A percentile compares a stretch with the other conserved stretches of the same genome.
phyloP scores from a whole-genome alignment of 1,139 yeast species.

The Yamadazyma aaseri region DNA sequence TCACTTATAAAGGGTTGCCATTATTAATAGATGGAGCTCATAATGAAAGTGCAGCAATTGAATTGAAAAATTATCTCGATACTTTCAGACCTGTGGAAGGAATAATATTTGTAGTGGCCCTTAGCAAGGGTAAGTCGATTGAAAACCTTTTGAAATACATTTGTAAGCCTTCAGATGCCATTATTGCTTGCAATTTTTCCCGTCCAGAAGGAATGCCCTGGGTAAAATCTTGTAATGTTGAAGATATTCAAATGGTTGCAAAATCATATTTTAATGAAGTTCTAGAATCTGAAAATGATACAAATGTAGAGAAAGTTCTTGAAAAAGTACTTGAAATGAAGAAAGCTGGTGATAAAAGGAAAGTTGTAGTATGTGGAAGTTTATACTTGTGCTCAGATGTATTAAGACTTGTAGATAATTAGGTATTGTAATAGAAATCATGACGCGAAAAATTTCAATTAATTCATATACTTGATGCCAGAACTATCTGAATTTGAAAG shows the following conservation, averaged over 20 bases:
- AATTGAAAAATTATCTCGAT: slow-evolving; percentile 44
- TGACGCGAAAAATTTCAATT: too few relatives aligned
- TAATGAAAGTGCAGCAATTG: slow-evolving; percentile 78
- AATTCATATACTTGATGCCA: too few relatives aligned
- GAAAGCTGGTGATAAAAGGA: slow-evolving; percentile 25
- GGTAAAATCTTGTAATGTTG: slow-evolving; percentile 55
- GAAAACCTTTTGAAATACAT: slow-evolving; percentile 52
- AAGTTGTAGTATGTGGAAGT: slow-evolving; percentile 72
- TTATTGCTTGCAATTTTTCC: slow-evolving; percentile 63
- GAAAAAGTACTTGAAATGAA: slow-evolving; percentile 16
- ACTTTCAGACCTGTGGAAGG: slow-evolving; percentile 26
- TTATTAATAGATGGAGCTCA: slow-evolving; percentile 84
- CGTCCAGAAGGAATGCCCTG: slow-evolving; percentile 91
- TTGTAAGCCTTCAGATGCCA: slow-evolving; percentile 43
- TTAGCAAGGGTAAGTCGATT: slow-evolving; percentile 71
- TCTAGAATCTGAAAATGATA: slow-evolving; percentile 7
- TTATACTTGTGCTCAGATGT: slow-evolving; percentile 74
- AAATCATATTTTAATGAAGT: slow-evolving; percentile 27
- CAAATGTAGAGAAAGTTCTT: slow-evolving; percentile 18
- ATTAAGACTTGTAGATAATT: slow-evolving; percentile 30
- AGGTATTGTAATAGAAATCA: background rate
- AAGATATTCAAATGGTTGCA: slow-evolving; percentile 34
- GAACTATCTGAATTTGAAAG: slow-evolving; percentile 63
- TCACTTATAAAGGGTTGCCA: slow-evolving; percentile 20
- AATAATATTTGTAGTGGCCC: slow-evolving; percentile 65